Evolutionary conservation across 2,329 filamentous ascomycete genomes (phyloP).

Genomic region (Aureobasidium sp.): DNA sequence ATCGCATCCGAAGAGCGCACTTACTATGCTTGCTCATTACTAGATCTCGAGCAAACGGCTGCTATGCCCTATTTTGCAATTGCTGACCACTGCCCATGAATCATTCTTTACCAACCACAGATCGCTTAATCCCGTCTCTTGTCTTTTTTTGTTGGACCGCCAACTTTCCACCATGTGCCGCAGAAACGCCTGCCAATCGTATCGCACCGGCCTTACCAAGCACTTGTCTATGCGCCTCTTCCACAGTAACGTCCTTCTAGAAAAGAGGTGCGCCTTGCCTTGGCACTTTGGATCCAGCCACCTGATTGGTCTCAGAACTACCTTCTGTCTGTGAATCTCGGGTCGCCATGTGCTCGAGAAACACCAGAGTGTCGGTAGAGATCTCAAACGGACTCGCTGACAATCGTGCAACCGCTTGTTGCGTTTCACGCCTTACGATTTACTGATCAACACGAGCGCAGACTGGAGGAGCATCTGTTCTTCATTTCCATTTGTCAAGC

Average conservation of each 20-base stretch:
- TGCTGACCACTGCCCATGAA: neutral
- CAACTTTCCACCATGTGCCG: neutral
- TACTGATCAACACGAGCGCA: neutral
- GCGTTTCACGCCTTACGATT: neutral
- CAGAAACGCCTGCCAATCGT: constrained; percentile 8
- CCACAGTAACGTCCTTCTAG: constrained; percentile 8
- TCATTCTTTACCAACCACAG: neutral
- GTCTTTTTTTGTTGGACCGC: neutral
- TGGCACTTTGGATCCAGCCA: neutral
- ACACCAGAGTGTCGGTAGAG: neutral
- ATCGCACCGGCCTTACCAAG: neutral
- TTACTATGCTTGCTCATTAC: neutral
- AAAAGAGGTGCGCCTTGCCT: constrained; percentile 4
- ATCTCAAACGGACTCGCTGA: neutral
- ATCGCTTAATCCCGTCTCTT: neutral
- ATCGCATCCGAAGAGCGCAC: neutral
- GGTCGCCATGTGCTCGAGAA: constrained; percentile 11
- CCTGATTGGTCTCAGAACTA: neutral
- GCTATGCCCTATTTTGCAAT: constrained; percentile 5
- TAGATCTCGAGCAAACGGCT: constrained; percentile 4
- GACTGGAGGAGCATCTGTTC: neutral
- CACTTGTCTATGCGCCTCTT: neutral
- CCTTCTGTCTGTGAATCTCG: neutral
- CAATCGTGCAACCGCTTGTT: neutral
- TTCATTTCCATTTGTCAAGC: constrained; percentile 3